Evolutionary conservation across 805 yeast species (phyloP), one percentile per base, ranked within the genome.

Genomic region (Myxozyma lipomycoides): DNA sequence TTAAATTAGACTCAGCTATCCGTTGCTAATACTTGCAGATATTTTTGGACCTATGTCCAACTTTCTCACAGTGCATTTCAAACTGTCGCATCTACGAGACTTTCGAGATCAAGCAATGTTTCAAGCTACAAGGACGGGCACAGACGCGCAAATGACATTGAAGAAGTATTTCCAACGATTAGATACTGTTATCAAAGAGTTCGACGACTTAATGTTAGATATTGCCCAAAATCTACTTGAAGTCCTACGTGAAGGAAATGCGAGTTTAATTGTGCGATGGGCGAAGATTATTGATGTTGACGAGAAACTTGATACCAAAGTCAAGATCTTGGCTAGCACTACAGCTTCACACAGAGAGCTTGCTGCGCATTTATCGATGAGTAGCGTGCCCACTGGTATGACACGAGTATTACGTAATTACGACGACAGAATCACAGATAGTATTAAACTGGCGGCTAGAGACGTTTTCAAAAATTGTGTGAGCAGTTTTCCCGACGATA

Each of bases 261-360:
- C 70, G 28, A 79, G 83, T 28, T 71, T 89, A 56, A 81, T 86
- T 1, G 81, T 82, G 34, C 79, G 90, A 46, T 65, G 85, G 42
- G 81, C 88, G 38, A 85, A 87, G 58, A 78, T 93, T 17, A 73
- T 93, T 39, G 95, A 89, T 56, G 75, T 72, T 56, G 98, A 93
- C 67, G 86, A 84, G 58, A 73, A 77, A 25, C 88, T 86, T 62
- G 98, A 93, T 62, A 66, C 81, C 53, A 81, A 82, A 45, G 74
- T 73, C 21, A 64, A 62, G 5, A 26, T 40, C n/a, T 28, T 43
- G 36, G 43, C 25, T 1, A 40, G 50, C 6, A 52, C 59, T 5
- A 36, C 56, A 4, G 51, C 39, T 5, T 39, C 52, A 17, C 52
- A 51, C 21, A 35, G 30, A 19, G 45, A 43, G 38, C 25, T 54